phyloP scores from a whole-genome alignment of 352 stramenopile species.

The Globisporangium nodosum region DNA sequence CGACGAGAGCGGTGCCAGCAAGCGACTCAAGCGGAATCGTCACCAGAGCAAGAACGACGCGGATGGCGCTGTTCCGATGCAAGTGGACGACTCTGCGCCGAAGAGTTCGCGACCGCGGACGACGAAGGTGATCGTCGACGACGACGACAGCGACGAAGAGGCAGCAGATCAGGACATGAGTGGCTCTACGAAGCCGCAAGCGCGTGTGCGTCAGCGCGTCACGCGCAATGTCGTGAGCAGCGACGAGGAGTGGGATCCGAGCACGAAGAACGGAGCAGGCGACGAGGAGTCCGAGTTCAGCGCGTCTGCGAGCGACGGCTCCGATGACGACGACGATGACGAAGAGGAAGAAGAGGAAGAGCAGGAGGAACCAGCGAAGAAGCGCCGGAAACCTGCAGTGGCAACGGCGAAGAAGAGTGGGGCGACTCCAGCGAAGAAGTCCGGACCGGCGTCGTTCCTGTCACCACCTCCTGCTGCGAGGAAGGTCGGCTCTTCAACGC shows the following conservation, averaged over 20 bases:
- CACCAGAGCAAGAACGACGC: constrained; percentile 12
- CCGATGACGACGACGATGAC: constrained; percentile 42
- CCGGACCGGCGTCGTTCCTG: constrained; percentile 25
- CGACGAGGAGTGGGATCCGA: constrained; percentile 44
- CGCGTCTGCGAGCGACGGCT: constrained; percentile 20
- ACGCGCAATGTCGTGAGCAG: constrained; percentile 33
- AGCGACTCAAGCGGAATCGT: constrained; percentile 10
- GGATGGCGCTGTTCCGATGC: neutral
- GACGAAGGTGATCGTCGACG: constrained; percentile 56
- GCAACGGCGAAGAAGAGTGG: constrained; percentile 16
- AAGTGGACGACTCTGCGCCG: constrained; percentile 17
- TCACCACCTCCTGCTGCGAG: constrained; percentile 21
- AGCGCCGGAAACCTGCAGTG: constrained; percentile 24
- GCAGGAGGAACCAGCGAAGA: constrained; percentile 32
- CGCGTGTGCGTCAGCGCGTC: constrained; percentile 20
- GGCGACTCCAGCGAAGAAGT: constrained; percentile 19
- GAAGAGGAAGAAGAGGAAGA: constrained; percentile 35
- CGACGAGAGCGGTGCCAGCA: constrained; percentile 15
- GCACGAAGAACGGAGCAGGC: constrained; percentile 26
- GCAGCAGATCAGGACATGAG: constrained; percentile 19
- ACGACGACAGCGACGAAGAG: constrained; percentile 80
- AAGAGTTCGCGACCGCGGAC: constrained; percentile 3
- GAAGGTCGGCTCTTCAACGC: constrained; percentile 16
- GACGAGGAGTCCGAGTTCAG: constrained; percentile 60
- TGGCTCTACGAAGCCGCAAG: constrained; percentile 3